phyloP scores from a whole-genome alignment of 208 protist species.

The Leishmania arabica region DNA sequence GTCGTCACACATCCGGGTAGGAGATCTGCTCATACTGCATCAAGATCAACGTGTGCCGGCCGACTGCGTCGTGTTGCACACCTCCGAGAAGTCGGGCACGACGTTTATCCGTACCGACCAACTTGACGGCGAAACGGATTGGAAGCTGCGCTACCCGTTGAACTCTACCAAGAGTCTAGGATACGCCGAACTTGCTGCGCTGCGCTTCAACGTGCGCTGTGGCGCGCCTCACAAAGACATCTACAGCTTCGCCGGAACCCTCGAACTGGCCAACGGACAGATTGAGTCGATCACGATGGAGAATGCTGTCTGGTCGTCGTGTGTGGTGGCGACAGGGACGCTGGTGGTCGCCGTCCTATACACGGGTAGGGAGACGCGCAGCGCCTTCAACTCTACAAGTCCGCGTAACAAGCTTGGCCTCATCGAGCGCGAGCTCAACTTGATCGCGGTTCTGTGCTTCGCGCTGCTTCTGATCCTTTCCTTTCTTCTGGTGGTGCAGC shows the following conservation, averaged over 20 bases:
- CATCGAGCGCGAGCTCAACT: constrained; percentile 97
- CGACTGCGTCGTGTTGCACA: constrained; percentile 97
- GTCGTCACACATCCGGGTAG: constrained; percentile 92
- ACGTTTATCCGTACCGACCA: constrained; percentile 98
- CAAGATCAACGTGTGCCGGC: constrained; percentile 95
- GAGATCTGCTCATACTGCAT: constrained; percentile 93
- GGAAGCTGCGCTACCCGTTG: constrained; percentile 92
- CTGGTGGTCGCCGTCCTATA: constrained; percentile 88
- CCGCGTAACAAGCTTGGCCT: constrained; percentile 91
- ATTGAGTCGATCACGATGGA: constrained; percentile 89
- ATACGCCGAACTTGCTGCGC: constrained; percentile 31
- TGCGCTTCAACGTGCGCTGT: constrained; percentile 72
- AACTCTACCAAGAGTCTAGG: constrained; percentile 50
- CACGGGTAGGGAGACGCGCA: constrained; percentile 95
- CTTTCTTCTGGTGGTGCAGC: constrained; percentile 61
- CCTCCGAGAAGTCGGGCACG: constrained; percentile 93
- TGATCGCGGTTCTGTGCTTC: constrained; percentile 93
- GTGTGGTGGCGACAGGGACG: constrained; percentile 94
- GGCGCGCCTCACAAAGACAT: constrained; percentile 95
- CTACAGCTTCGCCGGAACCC: constrained; percentile 95
- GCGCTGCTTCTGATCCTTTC: constrained; percentile 62
- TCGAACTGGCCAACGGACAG: constrained; percentile 51
- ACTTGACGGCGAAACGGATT: constrained; percentile 99
- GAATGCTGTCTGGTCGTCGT: constrained; percentile 98
- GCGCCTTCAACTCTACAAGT: constrained; percentile 94